Evolutionary conservation across 345 rosid species (phyloP), one percentile per base, ranked within the genome.

Genomic region (Syzygium aromaticum): DNA sequence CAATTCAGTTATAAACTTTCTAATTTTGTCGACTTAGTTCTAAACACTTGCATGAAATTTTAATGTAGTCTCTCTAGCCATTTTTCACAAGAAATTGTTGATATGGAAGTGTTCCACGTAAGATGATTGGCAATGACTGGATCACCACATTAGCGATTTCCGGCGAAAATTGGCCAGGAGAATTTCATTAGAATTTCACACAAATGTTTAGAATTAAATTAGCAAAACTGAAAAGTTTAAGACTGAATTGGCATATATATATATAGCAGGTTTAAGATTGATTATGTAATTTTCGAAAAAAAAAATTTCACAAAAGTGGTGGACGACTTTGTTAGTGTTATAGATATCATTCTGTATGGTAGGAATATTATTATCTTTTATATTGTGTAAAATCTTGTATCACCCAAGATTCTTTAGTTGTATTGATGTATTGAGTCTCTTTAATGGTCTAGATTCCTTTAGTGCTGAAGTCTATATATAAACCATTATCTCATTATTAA

Each of bases 161-260:
- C 30, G 11, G 27, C 1, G 0, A 11, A 59, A 59, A 11, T 0
- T 27, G 3, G 30, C 30, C 0, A 2, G 11, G 27, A 59, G 2
- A 8, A 59, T 7, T 28, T 25, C 16, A 27, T 59, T 59, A 15
- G 12, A 59, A 59, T 59, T 59, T 59, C 8, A 59, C 4, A 0
- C 4, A 59, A 59, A 59, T 0, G 17, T 27, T 59, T 59, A 59
- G 5, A 27, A 59, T 3, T 59, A 59, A 59, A 27, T 27, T 59
- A 6, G 8, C 12, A 12, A 59, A 25, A 11, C 12, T 27, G 30
- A 59, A 59, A 59, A 59, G 16, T 59, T 59, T 59, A 59, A 5
- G 67, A 59, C 7, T 12, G n/a, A 5, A 59, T 11, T 59, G 8
- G 16, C n/a, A 59, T 27, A 3, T 5, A 59, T 27, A 3, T 5